Percentiles rank a stretch among this genome's conserved stretches.
Conservation (phyloP, 2,329 filamentous ascomycete genomes). For the Penicillium sp. region DNA sequence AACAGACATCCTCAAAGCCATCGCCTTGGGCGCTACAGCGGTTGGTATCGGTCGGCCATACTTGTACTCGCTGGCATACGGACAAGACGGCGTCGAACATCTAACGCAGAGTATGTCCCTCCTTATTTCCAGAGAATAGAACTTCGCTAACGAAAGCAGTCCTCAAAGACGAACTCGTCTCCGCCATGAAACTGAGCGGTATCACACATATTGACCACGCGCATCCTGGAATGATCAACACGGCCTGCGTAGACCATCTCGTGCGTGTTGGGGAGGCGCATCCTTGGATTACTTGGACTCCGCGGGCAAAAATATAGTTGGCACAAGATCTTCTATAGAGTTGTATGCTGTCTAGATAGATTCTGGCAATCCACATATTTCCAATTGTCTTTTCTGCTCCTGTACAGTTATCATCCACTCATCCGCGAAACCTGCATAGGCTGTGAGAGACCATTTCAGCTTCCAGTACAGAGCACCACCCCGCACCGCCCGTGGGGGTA, state of each 20-base stretch:
- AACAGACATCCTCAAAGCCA: conserved; percentile 59
- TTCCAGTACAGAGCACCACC: not conserved
- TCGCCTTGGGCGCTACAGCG: conserved; percentile 60
- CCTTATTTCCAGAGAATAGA: not conserved
- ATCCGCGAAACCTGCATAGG: no score
- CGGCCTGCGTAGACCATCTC: conserved; percentile 57
- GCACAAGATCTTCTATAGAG: not conserved
- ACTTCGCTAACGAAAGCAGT: conserved; percentile 33
- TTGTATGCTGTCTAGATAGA: not conserved
- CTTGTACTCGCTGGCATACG: conserved; percentile 59
- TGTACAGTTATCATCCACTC: no score
- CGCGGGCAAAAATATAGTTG: not conserved
- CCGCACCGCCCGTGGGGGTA: not conserved
- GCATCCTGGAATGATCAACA: conserved; percentile 51
- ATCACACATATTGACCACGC: conserved; percentile 52
- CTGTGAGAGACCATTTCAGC: not conserved
- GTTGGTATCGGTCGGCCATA: conserved; percentile 60
- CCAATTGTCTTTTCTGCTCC: no score
- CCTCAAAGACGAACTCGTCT: conserved; percentile 54
- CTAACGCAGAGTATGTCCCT: conserved; percentile 58
- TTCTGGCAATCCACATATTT: not conserved
- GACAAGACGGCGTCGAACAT: conserved; percentile 60
- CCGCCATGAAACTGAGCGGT: conserved; percentile 55
- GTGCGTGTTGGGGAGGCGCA: conserved; percentile 35
- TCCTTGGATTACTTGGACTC: conserved; percentile 6